Evolutionary conservation across 2,329 filamentous ascomycete genomes (phyloP), one percentile per base, ranked within the genome.

Genomic region (Beauveria caledonica): DNA sequence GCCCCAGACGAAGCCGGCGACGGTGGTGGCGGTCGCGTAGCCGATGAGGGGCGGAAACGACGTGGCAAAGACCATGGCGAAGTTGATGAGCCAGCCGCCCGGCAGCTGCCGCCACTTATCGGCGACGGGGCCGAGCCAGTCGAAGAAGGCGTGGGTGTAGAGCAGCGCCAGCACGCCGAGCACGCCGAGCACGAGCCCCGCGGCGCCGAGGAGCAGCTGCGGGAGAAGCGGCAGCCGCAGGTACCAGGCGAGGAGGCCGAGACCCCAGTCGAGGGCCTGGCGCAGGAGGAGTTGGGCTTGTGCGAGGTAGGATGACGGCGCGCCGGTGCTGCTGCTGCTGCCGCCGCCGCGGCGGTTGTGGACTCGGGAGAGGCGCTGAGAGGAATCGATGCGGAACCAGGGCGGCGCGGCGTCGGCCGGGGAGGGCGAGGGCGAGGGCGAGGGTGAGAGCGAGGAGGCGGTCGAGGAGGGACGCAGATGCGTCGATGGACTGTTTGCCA

Each of bases 31-130:
- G 1, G 88, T 90, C 63, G 87, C 90, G 78, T 96, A 96, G 15
- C 92, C 92, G 64, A 97, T 87, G 67, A 96, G 74, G 2, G 92
- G 92, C 21, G 92, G 92, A 72, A 96, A 95, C 2, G 87, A 90
- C 17, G 92, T 88, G 45, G 82, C 70, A 71, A 92, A 91, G 40
- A 89, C 87, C 66, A 90, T 77, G 36, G 82, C 71, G 84, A 91
- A 96, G 44, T 94, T 79, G 54, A 97, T 82, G 62, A 83, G 77
- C 79, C 85, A 94, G 48, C 91, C 93, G 57, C 82, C 86, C 1
- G 78, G 81, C 5, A 92, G 77, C 33, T 84, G 80, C 68, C 90
- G 85, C 92, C 92, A 97, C 64, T 83, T 82, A 71, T 86, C 80
- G 23, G 92, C 90, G 13, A 86, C 74, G 7, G 92, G 90, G 13